Base-by-base conservation (phyloP, 2,329 filamentous ascomycete species). In the Talaromyces atroroseus region DNA sequence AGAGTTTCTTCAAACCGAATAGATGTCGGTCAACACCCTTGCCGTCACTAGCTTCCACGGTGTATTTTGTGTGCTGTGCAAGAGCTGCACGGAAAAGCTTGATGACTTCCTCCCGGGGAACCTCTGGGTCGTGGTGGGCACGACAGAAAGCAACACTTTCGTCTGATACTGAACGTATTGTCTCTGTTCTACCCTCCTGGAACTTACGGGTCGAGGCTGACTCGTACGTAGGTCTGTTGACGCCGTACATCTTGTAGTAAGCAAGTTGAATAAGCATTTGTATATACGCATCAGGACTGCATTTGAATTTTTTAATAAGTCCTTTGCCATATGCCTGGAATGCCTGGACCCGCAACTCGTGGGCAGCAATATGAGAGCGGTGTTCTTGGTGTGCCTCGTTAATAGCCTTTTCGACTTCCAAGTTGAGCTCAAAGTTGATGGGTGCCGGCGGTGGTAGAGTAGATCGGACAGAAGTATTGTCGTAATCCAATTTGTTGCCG, bases 251-350 rank as follows among this genome's bases (percentile, higher is more conserved):
- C 78, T 97, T 97, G 82, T 87, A 87, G 81, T 99, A 99, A 40
- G 94, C 94, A 53, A 97, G 85, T 75, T 99, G 94, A 72, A 99
- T 99, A 72, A 96, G 79, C 90, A 99, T 94, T 77, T 99, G 94
- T 44, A 97, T 91, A 74, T 95, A 99, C 32, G 92, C 94, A 67
- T 99, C 95, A 29, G 94, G 94, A 24, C 89, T 95, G 83, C 90
- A 96, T 78, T 91, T 95, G 85, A 99, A 97, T 76, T 96, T 95
- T 85, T 99, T 99, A 81, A 99, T 97, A 60, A 99, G 80, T 24
- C 90, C 91, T 80, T 99, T 99, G 72, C 94, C 94, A 74, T 99
- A 99, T 66, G 87, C 92, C 75, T 97, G 92, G 80, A 95, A 99
- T 26, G 91, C 89, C 73, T 97, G 92, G 2, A 99, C 92, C 21